Base-by-base conservation (phyloP, 768 basidiomycete species). In the Termitomyces sp. region DNA sequence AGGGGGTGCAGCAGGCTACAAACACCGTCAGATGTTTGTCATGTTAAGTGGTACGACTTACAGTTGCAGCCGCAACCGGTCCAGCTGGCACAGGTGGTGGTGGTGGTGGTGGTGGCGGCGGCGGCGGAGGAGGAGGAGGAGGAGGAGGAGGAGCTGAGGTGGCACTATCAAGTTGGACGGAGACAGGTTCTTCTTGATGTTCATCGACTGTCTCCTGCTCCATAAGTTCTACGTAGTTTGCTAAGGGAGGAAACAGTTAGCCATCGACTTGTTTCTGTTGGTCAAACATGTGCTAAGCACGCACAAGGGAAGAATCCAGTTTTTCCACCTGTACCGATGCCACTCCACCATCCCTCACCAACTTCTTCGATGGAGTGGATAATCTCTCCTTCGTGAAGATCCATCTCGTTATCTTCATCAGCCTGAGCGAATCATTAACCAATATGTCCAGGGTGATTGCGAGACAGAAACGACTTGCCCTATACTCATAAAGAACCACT, bases 321-420 rank as follows among this genome's bases (percentile, higher is more conserved):
- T 75, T 89, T 87, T 6, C 93, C 93, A 24, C 77, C 81, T 44
- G 78, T 73, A 33, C 86, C 87, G 51, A 85, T 76, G 22, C 93
- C 95, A 58, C 78, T 82, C 95, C 95, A 97, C 95, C 95, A 98
- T 6, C 91, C 91, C 64, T 92, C 90, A 63, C 89, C 92, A 16
- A 92, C 72, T 71, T 91, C 86, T 71, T 94, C 91, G 49, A 96
- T 85, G 62, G 89, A 83, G 57, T 88, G 84, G 51, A 97, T 84
- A 37, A 86, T 72, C 67, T 95, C 92, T 47, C 93, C 92, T 70
- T 96, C 94, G 1, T 75, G 63, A 24, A 97, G 79, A 58, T 70
- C 70, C 76, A 98, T 85, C 69, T 98, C 95, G 66, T 94, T 94
- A 60, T 93, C 90, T 72, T 93, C 92, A 12, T 85, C 78, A 16